Evolutionary conservation across 2,329 filamentous ascomycete genomes (phyloP), one percentile per base, ranked within the genome.

Genomic region (Trichoderma sp.): DNA sequence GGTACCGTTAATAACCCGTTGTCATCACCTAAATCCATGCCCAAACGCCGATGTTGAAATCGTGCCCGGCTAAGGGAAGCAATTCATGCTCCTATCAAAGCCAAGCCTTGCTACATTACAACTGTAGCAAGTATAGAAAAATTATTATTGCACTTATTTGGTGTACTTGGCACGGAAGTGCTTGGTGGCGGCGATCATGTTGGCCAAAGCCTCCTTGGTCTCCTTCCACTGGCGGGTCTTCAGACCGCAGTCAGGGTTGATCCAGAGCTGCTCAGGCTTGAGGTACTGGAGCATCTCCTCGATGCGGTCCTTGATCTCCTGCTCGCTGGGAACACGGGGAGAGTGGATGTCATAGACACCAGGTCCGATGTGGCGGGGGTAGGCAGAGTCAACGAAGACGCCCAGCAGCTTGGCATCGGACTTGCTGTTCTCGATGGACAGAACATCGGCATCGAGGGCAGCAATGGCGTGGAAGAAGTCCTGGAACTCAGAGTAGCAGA

Each of bases 401-500:
- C 95, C 92, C 81, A 99, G 92, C 76, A 99, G 91, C 92, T 99
- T 99, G 81, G 96, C 96, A 79, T 99, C 96, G 77, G 93, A 97
- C 92, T 99, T 99, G 92, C 92, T 96, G 93, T 99, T 99, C 91
- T 99, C 96, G 77, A 99, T 99, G 80, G 93, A 97, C 78, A 99
- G 91, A 73, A 99, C 96, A 84, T 99, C 96, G 73, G 96, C 95
- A 81, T 99, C 96, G 74, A 99, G 91, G 72, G 96, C 95, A 74
- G 96, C 93, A 77, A 99, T 99, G 85, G 96, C 96, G 85, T 98
- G 93, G 94, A 99, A 99, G 89, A 99, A 99, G 88, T 99, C 96
- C 87, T 99, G 96, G 93, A 99, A 99, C 89, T 99, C 96, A 65
- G 96, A 98, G 91, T 99, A 99, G 85, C 96, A 99, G 92, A 99